Evolutionary conservation across 1,284 basidiomycete genomes (phyloP).

Genomic region (Microbotryum saponariae): DNA sequence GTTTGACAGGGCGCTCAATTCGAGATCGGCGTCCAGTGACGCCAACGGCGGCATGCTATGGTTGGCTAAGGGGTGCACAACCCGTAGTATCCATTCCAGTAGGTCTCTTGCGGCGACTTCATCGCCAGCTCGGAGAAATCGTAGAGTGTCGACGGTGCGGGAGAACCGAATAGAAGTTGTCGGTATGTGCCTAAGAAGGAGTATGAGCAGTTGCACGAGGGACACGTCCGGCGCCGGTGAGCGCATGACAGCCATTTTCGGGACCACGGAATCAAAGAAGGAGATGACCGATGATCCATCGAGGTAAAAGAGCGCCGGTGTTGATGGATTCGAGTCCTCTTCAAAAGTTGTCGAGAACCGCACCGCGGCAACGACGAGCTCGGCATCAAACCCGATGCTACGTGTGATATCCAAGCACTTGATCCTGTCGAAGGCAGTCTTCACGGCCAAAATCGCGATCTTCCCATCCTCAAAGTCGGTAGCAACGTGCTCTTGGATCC

Average conservation of each 20-base stretch:
- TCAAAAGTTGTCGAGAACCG: slow-evolving; percentile 11
- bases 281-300: background rate
- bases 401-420: background rate
- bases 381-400: background rate
- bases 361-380: slow-evolving; percentile 3
- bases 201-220: background rate
- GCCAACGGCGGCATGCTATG: slow-evolving; percentile 12
- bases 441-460: background rate
- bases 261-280: background rate
- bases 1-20: slow-evolving; percentile 3
- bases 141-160: slow-evolving; percentile 5
- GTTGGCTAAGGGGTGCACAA: slow-evolving; percentile 12
- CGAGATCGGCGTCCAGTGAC: slow-evolving; percentile 6
- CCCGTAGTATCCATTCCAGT: slow-evolving; percentile 39
- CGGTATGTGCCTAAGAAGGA: slow-evolving; percentile 7
- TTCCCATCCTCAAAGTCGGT: background rate
- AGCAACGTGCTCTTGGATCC: slow-evolving; percentile 13
- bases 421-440: background rate
- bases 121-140: slow-evolving; percentile 34
- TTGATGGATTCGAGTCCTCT: slow-evolving; percentile 9
- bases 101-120: slow-evolving; percentile 42
- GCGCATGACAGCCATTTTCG: no score
- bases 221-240: background rate
- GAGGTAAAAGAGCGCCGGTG: slow-evolving; percentile 8
- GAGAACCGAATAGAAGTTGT: background rate